Evolutionary conservation across 768 basidiomycete genomes (phyloP).

Genomic region (Pisolithus marmoratus): DNA sequence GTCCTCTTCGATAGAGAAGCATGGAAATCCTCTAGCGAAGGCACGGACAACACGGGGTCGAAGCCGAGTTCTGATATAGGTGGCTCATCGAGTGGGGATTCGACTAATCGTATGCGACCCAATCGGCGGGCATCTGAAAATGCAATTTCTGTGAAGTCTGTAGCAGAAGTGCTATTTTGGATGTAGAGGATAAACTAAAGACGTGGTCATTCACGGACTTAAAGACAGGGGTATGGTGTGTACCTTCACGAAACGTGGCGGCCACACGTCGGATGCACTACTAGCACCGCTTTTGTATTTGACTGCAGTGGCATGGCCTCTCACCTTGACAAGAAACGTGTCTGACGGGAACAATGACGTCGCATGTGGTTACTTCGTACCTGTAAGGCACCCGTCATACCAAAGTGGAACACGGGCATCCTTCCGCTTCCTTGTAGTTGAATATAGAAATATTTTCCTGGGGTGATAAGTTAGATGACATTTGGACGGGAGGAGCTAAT

Average conservation of each 20-base stretch:
- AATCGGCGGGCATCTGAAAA: constrained; percentile 70
- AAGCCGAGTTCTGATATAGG: constrained; percentile 73
- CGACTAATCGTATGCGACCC: constrained; percentile 60
- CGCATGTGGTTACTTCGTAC: constrained; percentile 23
- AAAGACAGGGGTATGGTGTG: not conserved
- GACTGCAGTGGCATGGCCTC: constrained; percentile 40
- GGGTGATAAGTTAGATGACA: not conserved
- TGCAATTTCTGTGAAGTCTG: constrained; percentile 45
- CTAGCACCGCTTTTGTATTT: constrained; percentile 46
- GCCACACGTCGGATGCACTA: constrained; percentile 46
- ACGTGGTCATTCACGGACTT: not conserved
- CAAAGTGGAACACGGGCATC: constrained; percentile 71
- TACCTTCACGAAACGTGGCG: constrained; percentile 64
- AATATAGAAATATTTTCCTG: constrained; percentile 66
- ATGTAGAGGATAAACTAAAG: constrained; percentile 60
- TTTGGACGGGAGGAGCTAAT: too few relatives aligned
- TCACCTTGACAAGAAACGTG: constrained; percentile 29
- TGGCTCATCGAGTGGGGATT: constrained; percentile 51
- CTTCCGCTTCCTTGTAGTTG: constrained; percentile 55
- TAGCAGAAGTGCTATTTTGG: constrained; percentile 30
- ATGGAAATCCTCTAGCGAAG: constrained; percentile 46
- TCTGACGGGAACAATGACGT: not conserved
- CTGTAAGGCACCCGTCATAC: constrained; percentile 84
- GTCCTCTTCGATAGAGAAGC: constrained; percentile 43
- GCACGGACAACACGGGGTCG: constrained; percentile 71